Evolutionary conservation across 768 basidiomycete species (phyloP), one percentile per base, ranked within the genome.

Genomic region (Grammothele lineata): DNA sequence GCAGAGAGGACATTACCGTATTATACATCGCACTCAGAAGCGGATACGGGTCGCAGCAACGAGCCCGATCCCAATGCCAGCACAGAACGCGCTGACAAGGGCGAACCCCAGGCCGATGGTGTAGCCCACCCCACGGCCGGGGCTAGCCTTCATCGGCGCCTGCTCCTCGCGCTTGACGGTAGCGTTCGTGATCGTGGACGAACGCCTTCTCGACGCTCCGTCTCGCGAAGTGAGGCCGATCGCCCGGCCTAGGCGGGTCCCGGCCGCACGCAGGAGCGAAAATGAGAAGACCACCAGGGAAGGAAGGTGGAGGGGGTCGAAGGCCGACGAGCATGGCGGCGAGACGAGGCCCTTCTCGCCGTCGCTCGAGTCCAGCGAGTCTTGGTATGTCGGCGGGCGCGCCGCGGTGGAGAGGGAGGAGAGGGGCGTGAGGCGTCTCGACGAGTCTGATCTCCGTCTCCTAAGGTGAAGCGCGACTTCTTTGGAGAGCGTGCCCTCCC

Each of bases 241-340:
- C n/a, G 53, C 54, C 27, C 51, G 46, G 19, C 43, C 50, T 2
- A 74, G 40, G 14, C 57, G 57, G 17, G 55, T 49, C 40, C 60
- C 65, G 27, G 70, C 53, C 3, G 82, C 82, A 0, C 68, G 71
- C 8, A 86, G 53, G 21, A 86, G 70, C 8, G 84, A 85, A 22
- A 83, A 48, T 1, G 84, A 80, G 56, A 83, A 75, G 38, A 77
- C 57, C 6, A 87, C 12, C 24, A 87, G 63, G 5, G 82, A 83
- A 1, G 83, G 81, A 27, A 86, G 59, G 59, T 86, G 82, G 14
- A 87, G 62, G 1, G 85, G 85, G 52, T 87, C 85, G 48, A 82
- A 74, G 17, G 63, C 60, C n/a, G 59, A 43, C 5, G 54, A 22
- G 43, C 67, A 65, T 12, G 40, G 32, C 12, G 61, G 48, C 14